Percentiles rank a stretch among this genome's conserved stretches.
phyloP scores from a whole-genome alignment of 768 basidiomycete species.

The Candolleomyces aberdarensis region DNA sequence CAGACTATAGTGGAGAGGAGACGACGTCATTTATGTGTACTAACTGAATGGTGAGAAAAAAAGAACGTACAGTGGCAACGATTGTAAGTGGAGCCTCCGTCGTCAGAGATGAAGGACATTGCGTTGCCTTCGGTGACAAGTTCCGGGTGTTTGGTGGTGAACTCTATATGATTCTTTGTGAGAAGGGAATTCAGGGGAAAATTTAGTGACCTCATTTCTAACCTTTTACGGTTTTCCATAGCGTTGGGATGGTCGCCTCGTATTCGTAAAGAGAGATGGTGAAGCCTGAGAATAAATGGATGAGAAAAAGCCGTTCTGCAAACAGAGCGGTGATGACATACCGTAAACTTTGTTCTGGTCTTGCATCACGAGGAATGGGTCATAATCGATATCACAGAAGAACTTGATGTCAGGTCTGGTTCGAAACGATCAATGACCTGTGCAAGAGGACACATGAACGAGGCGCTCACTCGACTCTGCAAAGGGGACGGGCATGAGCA shows the following conservation, averaged over 20 bases:
- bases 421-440: slow-evolving; percentile 1
- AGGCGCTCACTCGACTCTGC: slow-evolving; percentile 44
- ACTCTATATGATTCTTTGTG: slow-evolving; percentile 46
- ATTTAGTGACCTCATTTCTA: slow-evolving; percentile 10
- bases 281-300: slow-evolving; percentile 51
- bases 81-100: slow-evolving; percentile 71
- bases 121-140: slow-evolving; percentile 68
- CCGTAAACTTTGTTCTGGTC: slow-evolving; percentile 85
- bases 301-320: neutral
- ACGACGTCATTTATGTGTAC: neutral
- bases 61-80: slow-evolving; percentile 62
- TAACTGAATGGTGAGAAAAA: neutral
- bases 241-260: slow-evolving; percentile 77
- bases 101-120: slow-evolving; percentile 78
- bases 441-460: neutral
- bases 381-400: slow-evolving; percentile 84
- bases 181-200: neutral
- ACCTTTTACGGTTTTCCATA: slow-evolving; percentile 81
- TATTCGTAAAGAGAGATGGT: slow-evolving; percentile 84
- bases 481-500: neutral
- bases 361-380: slow-evolving; percentile 88
- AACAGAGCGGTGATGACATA: slow-evolving; percentile 19
- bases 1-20: slow-evolving; percentile 53
- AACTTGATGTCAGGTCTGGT: slow-evolving; percentile 78
- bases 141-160: slow-evolving; percentile 60